Conservation (phyloP, 2,329 filamentous ascomycete species). For the Penicillium sumatraense region DNA sequence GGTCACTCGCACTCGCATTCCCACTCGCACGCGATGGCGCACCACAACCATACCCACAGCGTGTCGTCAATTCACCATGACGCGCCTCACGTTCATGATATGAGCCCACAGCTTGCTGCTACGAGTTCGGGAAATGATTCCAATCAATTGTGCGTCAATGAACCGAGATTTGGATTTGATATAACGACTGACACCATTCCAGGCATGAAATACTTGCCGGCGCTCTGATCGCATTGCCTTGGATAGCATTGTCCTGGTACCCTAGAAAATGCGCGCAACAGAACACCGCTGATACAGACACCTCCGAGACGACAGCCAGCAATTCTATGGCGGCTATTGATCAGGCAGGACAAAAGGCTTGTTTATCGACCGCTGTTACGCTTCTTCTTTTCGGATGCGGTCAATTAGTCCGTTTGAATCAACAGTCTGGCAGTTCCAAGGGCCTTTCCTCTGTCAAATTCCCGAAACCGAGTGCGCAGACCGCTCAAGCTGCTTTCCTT, state of each 20-base stretch:
- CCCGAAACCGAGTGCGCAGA: slow-evolving; percentile 21
- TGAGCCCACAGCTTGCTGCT: neutral
- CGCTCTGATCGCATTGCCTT: slow-evolving; percentile 46
- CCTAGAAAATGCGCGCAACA: slow-evolving; percentile 30
- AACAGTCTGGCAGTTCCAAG: slow-evolving; percentile 9
- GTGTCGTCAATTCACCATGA: slow-evolving; percentile 22
- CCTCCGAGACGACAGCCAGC: slow-evolving; percentile 6
- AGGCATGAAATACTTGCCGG: slow-evolving; percentile 56
- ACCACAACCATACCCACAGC: slow-evolving; percentile 32
- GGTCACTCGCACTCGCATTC: slow-evolving; percentile 21
- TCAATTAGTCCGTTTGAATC: slow-evolving; percentile 27
- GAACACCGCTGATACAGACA: slow-evolving; percentile 9
- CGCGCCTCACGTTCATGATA: slow-evolving; percentile 8
- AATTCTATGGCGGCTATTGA: slow-evolving; percentile 19
- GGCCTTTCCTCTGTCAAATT: slow-evolving; percentile 15
- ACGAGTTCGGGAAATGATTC: slow-evolving; percentile 1
- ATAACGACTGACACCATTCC: slow-evolving; percentile 24
- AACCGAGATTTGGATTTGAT: slow-evolving; percentile 1
- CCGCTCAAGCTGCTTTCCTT: slow-evolving; percentile 27
- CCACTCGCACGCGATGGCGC: slow-evolving; percentile 40
- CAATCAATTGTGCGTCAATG: slow-evolving; percentile 19
- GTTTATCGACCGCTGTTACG: slow-evolving; percentile 35
- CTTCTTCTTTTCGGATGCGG: slow-evolving; percentile 36
- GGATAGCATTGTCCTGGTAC: slow-evolving; percentile 44
- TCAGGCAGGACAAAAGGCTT: slow-evolving; percentile 27